Evolutionary conservation across 2,329 filamentous ascomycete genomes (phyloP).

Genomic region (Stenocarpella maydis): DNA sequence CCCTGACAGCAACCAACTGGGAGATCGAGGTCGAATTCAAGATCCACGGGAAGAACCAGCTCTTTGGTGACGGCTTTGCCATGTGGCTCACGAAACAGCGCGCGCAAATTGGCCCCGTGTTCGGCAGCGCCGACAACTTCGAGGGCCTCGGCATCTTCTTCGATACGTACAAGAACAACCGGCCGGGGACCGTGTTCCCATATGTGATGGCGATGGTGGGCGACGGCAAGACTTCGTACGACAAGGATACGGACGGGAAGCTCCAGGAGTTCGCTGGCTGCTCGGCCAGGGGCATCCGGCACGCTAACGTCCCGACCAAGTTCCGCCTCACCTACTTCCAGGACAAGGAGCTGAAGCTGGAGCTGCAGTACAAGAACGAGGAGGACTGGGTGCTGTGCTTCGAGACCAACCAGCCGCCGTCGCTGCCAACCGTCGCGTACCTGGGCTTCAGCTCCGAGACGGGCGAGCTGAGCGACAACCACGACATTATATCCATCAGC

Average conservation of each 20-base stretch:
- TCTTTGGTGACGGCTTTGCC: slow-evolving; percentile 96
- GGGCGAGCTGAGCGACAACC: slow-evolving; percentile 95
- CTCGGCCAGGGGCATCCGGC: slow-evolving; percentile 90
- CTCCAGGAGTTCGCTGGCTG: slow-evolving; percentile 91
- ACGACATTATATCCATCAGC: slow-evolving; percentile 89
- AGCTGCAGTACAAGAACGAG: slow-evolving; percentile 93
- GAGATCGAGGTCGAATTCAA: slow-evolving; percentile 97
- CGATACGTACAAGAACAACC: slow-evolving; percentile 99
- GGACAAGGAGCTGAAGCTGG: slow-evolving; percentile 88
- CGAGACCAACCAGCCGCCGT: slow-evolving; percentile 72
- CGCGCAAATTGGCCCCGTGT: slow-evolving; percentile 80
- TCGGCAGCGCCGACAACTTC: slow-evolving; percentile 87
- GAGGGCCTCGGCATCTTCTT: slow-evolving; percentile 95
- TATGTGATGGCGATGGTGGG: slow-evolving; percentile 99
- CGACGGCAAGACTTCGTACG: slow-evolving; percentile 87
- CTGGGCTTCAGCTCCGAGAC: slow-evolving; percentile 88
- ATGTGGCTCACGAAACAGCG: slow-evolving; percentile 98
- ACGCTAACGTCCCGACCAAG: slow-evolving; percentile 81
- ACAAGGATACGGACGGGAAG: slow-evolving; percentile 95
- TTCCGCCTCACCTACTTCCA: slow-evolving; percentile 94
- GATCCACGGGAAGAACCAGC: slow-evolving; percentile 85
- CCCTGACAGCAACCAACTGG: slow-evolving; percentile 98
- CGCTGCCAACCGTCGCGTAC: slow-evolving; percentile 80
- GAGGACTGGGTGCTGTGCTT: slow-evolving; percentile 92
- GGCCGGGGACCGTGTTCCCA: slow-evolving; percentile 92